phyloP scores from a whole-genome alignment of 1,139 yeast species.

The Saccharomycopsis phalli region DNA sequence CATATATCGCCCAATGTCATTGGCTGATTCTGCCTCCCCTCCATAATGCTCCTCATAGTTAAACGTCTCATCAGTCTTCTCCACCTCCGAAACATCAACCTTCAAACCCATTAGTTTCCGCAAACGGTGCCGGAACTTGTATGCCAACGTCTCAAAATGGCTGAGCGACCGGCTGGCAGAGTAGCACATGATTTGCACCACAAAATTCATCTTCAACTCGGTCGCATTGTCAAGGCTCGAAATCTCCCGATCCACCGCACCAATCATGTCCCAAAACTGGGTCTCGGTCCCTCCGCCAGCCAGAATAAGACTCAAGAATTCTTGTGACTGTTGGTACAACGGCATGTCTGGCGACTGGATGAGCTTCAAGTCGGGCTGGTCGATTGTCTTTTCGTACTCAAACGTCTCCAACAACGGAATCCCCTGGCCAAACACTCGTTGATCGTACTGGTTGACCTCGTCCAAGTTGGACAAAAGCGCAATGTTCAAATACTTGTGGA shows the following conservation, averaged over 20 bases:
- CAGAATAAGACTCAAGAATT: conserved; percentile 29
- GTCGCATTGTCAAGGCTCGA: conserved; percentile 26
- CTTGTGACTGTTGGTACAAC: conserved; percentile 26
- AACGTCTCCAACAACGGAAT: conserved; percentile 23
- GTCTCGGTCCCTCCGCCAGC: conserved; percentile 20
- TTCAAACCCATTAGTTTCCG: conserved; percentile 33
- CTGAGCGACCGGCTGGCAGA: conserved; percentile 87
- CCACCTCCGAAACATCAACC: conserved; percentile 33
- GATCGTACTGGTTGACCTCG: conserved; percentile 29
- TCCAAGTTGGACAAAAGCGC: conserved; percentile 35
- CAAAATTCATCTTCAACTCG: conserved; percentile 44
- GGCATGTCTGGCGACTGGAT: conserved; percentile 27
- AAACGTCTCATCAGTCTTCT: conserved; percentile 21
- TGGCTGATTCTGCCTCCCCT: conserved; percentile 24
- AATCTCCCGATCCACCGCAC: conserved; percentile 23
- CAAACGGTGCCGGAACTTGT: conserved; percentile 46
- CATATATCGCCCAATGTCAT: conserved; percentile 34
- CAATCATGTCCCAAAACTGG: conserved; percentile 25
- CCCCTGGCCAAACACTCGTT: conserved; percentile 29
- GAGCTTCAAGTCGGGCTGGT: conserved; percentile 26
- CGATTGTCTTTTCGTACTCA: conserved; percentile 21
- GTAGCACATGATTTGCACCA: conserved; percentile 67
- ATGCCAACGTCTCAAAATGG: conserved; percentile 67
- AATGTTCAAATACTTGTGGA: conserved; percentile 51
- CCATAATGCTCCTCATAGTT: conserved; percentile 9